Evolutionary conservation across 768 basidiomycete genomes (phyloP), one percentile per base, ranked within the genome.

Genomic region (Clitopilus passeckerianus): DNA sequence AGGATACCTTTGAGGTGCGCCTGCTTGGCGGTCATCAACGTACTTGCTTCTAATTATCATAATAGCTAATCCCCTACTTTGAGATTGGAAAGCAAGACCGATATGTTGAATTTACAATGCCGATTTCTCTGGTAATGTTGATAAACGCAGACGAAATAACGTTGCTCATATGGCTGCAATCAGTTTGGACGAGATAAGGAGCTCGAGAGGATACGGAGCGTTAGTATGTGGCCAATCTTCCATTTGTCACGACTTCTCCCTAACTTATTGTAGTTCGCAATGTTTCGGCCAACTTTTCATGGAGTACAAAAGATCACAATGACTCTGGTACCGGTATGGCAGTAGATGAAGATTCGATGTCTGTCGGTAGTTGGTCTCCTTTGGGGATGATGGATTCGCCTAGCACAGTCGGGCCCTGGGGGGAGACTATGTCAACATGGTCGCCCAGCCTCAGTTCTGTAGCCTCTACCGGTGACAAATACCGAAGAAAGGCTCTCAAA

Each of bases 131-230:
- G 72, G 86, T 88, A 72, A 24, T 6, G 24, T 24, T 10, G 12
- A 18, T 33, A 35, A 30, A 18, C 2, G 37, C 24, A 20, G 14
- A 44, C 37, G 34, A 23, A 35, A 52, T 60, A 24, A 54, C 46
- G 35, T 27, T 43, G 58, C 52, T 52, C 60, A 50, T 60, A 15
- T 60, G 34, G 46, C 33, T 57, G 4, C 8, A 14, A 30, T 23
- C 52, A 86, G 83, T 90, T 87, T 66, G 89, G 89, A 6, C 79
- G 89, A 52, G 86, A 89, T 54, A 86, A 80, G 64, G 88, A 90
- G 70, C 72, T 90, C 1, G 87, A 90, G 46, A 72, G 76, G 46
- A 86, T 91, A 58, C 79, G 85, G 53, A 85, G 81, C 69, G 84
- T 90, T 59, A 86, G 81, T 83, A 64, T 75, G 80, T 83, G 53